These are phyloP conservation scores for Cladosporium cucumerinum DNA, from an alignment of 2,329 filamentous ascomycete genomes.

Conservation along the genomic window DNA sequence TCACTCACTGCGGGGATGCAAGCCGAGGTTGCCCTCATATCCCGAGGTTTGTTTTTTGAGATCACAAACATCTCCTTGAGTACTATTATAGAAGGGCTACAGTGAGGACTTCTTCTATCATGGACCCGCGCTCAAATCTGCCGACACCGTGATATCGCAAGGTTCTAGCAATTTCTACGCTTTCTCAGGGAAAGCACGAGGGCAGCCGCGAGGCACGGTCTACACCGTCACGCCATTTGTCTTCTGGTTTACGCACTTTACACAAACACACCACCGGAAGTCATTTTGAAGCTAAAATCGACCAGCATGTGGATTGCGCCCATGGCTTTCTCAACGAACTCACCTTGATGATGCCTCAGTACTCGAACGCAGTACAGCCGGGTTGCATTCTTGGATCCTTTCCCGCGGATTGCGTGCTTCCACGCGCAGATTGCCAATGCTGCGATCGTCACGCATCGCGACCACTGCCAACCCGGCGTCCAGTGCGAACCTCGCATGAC, in stretches of 20 bases:
- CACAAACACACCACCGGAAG: background rate
- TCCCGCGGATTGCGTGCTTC: slow-evolving; percentile 11
- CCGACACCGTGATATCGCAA: background rate
- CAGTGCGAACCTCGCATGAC: background rate
- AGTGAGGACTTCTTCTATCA: background rate
- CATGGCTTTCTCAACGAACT: background rate
- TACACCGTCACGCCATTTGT: background rate
- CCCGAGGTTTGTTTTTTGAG: background rate
- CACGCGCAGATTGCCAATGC: slow-evolving; percentile 11
- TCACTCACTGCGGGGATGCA: background rate
- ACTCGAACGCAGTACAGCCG: background rate
- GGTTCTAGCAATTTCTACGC: background rate
- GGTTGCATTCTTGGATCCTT: background rate
- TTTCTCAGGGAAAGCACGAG: background rate
- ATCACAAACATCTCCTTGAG: background rate
- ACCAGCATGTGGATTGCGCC: background rate
- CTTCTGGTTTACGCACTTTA: background rate
- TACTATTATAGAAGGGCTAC: background rate
- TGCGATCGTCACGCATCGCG: slow-evolving; percentile 1
- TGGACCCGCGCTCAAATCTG: background rate
- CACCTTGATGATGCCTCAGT: background rate
- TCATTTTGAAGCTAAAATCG: background rate
- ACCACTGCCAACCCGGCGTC: background rate
- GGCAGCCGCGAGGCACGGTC: background rate
- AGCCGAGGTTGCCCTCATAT: background rate